Evolutionary conservation across 1,284 basidiomycete genomes (phyloP).

Genomic region (Fomitopsis palustris): DNA sequence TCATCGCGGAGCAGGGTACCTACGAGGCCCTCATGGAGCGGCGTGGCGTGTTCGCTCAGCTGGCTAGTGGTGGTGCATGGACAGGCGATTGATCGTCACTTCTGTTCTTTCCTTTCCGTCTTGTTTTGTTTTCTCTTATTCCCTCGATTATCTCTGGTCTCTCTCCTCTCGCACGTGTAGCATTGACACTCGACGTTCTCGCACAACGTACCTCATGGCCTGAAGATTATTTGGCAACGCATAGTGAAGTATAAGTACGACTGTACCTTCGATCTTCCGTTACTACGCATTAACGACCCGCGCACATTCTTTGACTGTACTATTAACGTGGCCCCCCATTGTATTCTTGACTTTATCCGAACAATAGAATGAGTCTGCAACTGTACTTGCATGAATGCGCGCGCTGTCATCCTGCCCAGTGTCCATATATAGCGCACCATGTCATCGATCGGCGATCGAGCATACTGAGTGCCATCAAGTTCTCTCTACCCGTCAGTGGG

Average conservation of each 20-base stretch:
- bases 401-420: no score
- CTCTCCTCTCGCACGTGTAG: slow-evolving; percentile 1
- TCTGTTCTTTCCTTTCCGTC: background rate
- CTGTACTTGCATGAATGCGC: background rate
- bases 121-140: slow-evolving; percentile 1
- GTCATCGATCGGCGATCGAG: no score
- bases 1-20: slow-evolving; percentile 75
- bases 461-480: no score
- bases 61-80: slow-evolving; percentile 90
- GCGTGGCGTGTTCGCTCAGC: slow-evolving; percentile 75
- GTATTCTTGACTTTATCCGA: background rate
- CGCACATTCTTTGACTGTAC: slow-evolving; percentile 6
- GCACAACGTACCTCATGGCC: background rate
- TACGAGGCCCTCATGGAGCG: slow-evolving; percentile 69
- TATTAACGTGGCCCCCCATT: slow-evolving; percentile 1
- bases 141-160: background rate
- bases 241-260: slow-evolving; percentile 20
- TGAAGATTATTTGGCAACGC: slow-evolving; percentile 10
- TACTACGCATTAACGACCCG: slow-evolving; percentile 7
- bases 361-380: background rate
- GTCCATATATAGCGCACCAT: no score
- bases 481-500: no score
- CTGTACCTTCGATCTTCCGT: slow-evolving; percentile 18
- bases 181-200: slow-evolving; percentile 1
- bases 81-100: slow-evolving; percentile 26